Conservation (phyloP, 768 basidiomycete species). For the Cubamyces sp. region DNA sequence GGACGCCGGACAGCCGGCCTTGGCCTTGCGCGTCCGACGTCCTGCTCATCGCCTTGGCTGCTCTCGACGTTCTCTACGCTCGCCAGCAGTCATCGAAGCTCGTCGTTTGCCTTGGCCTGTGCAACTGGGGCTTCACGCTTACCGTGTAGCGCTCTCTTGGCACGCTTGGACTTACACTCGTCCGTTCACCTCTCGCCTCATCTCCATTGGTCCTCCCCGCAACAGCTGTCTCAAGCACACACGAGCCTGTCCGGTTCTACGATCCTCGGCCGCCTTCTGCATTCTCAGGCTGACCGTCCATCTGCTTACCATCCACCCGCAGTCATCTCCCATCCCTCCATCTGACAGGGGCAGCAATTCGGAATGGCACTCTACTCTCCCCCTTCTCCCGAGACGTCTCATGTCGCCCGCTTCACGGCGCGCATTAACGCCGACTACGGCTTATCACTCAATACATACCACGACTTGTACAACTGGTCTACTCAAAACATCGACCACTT, state of each 20-base stretch:
- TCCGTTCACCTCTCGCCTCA: background rate
- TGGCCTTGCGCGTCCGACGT: background rate
- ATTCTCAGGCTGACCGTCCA: conserved; percentile 10
- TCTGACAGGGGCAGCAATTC: conserved; percentile 10
- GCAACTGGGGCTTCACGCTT: background rate
- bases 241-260: conserved; percentile 1
- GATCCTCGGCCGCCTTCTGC: background rate
- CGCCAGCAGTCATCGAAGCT: background rate
- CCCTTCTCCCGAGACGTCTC: conserved; percentile 44
- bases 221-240: conserved; percentile 2
- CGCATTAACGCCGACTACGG: conserved; percentile 52
- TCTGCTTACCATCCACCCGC: background rate
- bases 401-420: conserved; percentile 52
- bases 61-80: background rate
- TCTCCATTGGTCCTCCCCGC: background rate
- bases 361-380: conserved; percentile 47
- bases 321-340: background rate
- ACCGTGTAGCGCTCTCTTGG: conserved; percentile 1
- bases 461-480: conserved; percentile 73
- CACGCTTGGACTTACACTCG: background rate
- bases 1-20: background rate
- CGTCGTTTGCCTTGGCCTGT: background rate
- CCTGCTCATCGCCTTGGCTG: background rate
- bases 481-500: conserved; percentile 60
- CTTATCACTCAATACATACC: conserved; percentile 54